Evolutionary conservation across 345 rosid species (phyloP).

Genomic region (Arabidopsis suecica): DNA sequence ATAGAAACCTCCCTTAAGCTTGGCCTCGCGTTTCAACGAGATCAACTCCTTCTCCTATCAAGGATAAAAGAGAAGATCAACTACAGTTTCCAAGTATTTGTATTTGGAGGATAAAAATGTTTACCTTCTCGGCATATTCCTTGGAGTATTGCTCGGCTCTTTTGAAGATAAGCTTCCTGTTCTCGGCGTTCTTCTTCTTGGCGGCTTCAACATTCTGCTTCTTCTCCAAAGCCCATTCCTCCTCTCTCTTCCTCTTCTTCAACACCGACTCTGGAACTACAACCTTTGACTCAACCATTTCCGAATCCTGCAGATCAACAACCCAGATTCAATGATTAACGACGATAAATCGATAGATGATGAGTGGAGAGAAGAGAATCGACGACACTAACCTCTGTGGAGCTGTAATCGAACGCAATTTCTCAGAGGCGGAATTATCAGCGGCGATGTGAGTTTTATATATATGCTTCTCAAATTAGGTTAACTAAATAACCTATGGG

Average conservation of each 20-base stretch:
- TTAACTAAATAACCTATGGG: neutral
- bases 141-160: conserved; percentile 65
- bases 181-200: conserved; percentile 64
- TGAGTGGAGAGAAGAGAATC: neutral
- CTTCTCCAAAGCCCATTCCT: conserved; percentile 64
- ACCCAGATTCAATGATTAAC: neutral
- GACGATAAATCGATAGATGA: too few species aligned
- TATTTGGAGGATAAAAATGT: neutral
- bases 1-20: conserved; percentile 86
- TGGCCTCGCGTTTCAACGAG: conserved; percentile 78
- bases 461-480: conserved; percentile 36
- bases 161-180: conserved; percentile 58
- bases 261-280: conserved; percentile 79
- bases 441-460: conserved; percentile 14
- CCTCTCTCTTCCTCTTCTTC: conserved; percentile 84
- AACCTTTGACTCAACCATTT: conserved; percentile 44
- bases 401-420: conserved; percentile 24
- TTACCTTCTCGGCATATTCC: conserved; percentile 66
- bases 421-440: neutral
- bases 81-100: neutral
- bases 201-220: conserved; percentile 50
- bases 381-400: neutral
- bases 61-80: neutral
- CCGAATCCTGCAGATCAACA: conserved; percentile 22
- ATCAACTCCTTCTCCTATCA: conserved; percentile 68